phyloP scores from a whole-genome alignment of 495 filamentous ascomycete genomes.

The Penicillium riverlandense region DNA sequence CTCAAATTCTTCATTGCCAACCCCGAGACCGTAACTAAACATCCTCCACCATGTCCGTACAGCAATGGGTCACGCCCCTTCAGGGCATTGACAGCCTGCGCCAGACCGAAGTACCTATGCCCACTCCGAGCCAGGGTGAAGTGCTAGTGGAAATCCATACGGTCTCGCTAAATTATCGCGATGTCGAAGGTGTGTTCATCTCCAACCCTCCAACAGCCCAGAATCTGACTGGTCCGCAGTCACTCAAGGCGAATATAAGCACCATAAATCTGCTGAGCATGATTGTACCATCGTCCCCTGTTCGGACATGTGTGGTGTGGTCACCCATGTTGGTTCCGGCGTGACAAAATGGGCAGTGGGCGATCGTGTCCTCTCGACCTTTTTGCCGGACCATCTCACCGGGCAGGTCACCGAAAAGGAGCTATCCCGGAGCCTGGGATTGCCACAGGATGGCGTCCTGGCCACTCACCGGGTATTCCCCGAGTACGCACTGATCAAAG shows the following conservation, averaged over 20 bases:
- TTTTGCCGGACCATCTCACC: conserved; percentile 65
- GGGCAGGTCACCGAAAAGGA: conserved; percentile 47
- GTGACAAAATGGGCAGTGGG: conserved; percentile 60
- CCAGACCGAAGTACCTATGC: conserved; percentile 31
- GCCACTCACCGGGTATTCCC: conserved; percentile 62
- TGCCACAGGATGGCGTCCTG: conserved; percentile 59
- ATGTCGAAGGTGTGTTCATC: conserved; percentile 44
- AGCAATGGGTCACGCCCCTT: conserved; percentile 43
- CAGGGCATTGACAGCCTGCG: conserved; percentile 44
- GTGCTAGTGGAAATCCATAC: conserved; percentile 50
- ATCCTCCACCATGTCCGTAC: conserved; percentile 14
- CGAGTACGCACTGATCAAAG: conserved; percentile 56
- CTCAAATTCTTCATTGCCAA: too few species aligned
- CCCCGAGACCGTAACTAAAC: too few species aligned
- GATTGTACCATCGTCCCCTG: conserved; percentile 52
- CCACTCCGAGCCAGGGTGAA: conserved; percentile 35
- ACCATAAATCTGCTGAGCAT: conserved; percentile 38
- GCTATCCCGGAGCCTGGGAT: conserved; percentile 53
- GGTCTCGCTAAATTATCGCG: conserved; percentile 53
- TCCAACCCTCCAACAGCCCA: background rate
- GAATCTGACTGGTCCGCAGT: conserved; percentile 20
- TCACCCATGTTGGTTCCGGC: conserved; percentile 55
- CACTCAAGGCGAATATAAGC: conserved; percentile 48
- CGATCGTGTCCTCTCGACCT: conserved; percentile 67
- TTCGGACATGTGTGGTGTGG: conserved; percentile 70